Conservation (phyloP, 345 rosid genomes). For the Adansonia digitata region DNA sequence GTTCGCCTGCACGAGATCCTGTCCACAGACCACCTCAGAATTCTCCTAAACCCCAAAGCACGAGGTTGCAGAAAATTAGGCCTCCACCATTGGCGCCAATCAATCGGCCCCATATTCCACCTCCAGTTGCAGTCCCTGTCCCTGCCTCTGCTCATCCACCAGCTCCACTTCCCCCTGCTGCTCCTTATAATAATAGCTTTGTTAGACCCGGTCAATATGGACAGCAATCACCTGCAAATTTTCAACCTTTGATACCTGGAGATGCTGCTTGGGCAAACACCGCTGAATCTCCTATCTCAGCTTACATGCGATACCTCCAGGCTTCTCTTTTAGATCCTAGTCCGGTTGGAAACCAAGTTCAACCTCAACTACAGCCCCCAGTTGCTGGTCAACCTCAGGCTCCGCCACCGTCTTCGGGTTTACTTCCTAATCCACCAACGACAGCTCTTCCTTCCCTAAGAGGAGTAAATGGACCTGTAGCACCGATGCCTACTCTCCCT, state of each 20-base stretch:
- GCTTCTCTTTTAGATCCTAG: constrained; percentile 45
- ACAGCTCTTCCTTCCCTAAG: constrained; percentile 46
- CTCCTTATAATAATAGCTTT: constrained; percentile 18
- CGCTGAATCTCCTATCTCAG: constrained; percentile 72
- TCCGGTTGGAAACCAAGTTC: constrained; percentile 44
- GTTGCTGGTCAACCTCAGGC: constrained; percentile 24
- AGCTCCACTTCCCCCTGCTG: constrained; percentile 28
- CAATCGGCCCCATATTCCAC: constrained; percentile 50
- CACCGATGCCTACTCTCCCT: constrained; percentile 37
- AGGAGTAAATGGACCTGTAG: constrained; percentile 53
- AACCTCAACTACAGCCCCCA: too few relatives aligned
- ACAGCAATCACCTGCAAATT: constrained; percentile 34
- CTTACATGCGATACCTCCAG: constrained; percentile 82
- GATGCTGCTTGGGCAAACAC: constrained; percentile 49
- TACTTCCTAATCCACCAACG: constrained; percentile 44
- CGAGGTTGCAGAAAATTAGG: constrained; percentile 75
- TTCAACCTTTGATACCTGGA: constrained; percentile 30
- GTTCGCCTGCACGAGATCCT: constrained; percentile 71
- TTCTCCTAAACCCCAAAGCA: constrained; percentile 70
- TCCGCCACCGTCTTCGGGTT: constrained; percentile 36
- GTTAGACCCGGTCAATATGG: constrained; percentile 34
- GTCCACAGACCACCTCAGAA: constrained; percentile 73
- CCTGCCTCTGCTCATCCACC: constrained; percentile 27
- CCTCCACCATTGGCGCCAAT: constrained; percentile 76
- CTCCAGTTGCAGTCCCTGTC: constrained; percentile 28